These are phyloP conservation scores for Quercus parvula DNA, from an alignment of 306 rosid genomes.

Conservation along the genomic window DNA sequence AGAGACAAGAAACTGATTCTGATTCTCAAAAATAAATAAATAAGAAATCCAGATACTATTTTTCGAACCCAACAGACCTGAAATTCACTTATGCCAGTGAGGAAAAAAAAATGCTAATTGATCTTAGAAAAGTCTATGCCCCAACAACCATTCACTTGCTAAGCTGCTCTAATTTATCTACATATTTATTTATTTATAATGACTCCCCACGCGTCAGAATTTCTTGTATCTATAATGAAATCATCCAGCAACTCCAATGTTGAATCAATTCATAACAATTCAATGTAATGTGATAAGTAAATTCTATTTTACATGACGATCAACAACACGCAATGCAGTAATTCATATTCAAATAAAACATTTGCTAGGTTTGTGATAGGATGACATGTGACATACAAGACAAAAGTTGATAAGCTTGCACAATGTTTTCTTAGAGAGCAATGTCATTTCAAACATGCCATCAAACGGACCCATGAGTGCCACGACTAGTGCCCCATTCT, in stretches of 20 bases:
- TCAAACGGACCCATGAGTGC: conserved; percentile 14
- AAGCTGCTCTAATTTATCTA: neutral
- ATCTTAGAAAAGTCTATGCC: neutral
- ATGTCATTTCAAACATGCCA: conserved; percentile 30
- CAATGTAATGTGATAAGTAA: conserved; percentile 26
- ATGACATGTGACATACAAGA: conserved; percentile 18
- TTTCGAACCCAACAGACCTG: too few species aligned
- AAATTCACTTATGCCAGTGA: too few species aligned
- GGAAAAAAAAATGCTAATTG: neutral
- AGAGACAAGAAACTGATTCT: too few species aligned
- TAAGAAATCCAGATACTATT: too few species aligned
- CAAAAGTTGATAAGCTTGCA: conserved; percentile 37
- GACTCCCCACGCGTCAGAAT: neutral
- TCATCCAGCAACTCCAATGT: conserved; percentile 12
- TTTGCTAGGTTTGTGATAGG: conserved; percentile 27
- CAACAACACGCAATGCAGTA: conserved; percentile 17
- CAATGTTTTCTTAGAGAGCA: conserved; percentile 26
- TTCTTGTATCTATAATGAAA: neutral
- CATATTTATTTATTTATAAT: neutral
- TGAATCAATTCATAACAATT: conserved; percentile 29
- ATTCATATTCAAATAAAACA: conserved; percentile 21
- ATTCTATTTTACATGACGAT: conserved; percentile 40
- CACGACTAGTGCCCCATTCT: neutral
- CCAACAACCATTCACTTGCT: neutral
- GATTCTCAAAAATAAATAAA: too few species aligned